Conservation (phyloP, 1,139 yeast genomes). For the Taphrina sp. region DNA sequence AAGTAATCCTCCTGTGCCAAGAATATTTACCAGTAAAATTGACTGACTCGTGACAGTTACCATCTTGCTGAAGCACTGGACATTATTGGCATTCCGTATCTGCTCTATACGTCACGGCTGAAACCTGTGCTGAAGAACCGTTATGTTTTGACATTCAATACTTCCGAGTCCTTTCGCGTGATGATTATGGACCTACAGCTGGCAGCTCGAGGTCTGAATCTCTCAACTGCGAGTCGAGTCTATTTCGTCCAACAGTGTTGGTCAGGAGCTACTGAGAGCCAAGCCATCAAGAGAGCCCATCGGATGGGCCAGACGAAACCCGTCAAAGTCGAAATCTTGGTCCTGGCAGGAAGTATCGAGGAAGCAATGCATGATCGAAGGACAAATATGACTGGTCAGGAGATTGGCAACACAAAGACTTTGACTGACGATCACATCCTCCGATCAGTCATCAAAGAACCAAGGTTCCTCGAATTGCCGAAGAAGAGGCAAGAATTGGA, state of each 20-base stretch:
- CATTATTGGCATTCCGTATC: slow-evolving; percentile 57
- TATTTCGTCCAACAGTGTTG: slow-evolving; percentile 70
- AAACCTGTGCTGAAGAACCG: slow-evolving; percentile 53
- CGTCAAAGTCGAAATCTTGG: slow-evolving; percentile 64
- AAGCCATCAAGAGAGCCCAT: slow-evolving; percentile 71
- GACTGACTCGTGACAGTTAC: slow-evolving; percentile 46
- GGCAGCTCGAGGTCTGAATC: slow-evolving; percentile 70
- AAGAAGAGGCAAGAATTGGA: not conserved
- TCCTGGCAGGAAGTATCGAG: slow-evolving; percentile 61
- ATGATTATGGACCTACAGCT: slow-evolving; percentile 65
- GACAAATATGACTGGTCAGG: slow-evolving; percentile 4
- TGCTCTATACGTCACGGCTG: slow-evolving; percentile 63
- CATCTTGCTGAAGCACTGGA: slow-evolving; percentile 65
- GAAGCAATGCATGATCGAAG: slow-evolving; percentile 57
- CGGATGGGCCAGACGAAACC: slow-evolving; percentile 63
- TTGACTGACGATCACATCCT: slow-evolving; percentile 19
- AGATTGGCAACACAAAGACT: slow-evolving; percentile 18
- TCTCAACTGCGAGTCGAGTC: slow-evolving; percentile 65
- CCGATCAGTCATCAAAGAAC: slow-evolving; percentile 11
- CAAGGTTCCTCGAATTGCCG: slow-evolving; percentile 1
- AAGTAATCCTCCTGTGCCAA: not conserved
- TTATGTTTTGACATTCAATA: slow-evolving; percentile 55
- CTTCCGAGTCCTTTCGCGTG: slow-evolving; percentile 52
- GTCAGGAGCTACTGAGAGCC: slow-evolving; percentile 67
- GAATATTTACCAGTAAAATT: not conserved